Evolutionary conservation across 2,329 filamentous ascomycete species (phyloP).

Genomic region (Colletotrichum tanaceti): DNA sequence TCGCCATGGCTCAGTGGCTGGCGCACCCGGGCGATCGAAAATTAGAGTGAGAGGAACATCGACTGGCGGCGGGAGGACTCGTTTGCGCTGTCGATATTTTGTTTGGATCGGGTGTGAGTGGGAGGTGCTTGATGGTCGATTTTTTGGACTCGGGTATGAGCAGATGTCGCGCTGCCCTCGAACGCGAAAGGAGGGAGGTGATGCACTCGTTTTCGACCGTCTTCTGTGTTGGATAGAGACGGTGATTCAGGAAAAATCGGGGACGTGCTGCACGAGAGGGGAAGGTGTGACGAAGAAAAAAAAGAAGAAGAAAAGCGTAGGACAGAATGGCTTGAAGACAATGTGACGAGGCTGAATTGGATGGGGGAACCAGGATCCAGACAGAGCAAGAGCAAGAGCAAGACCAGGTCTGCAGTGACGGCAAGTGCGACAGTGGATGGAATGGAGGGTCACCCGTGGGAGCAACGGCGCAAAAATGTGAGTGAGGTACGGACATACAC

Average conservation of each 20-base stretch:
- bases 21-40: conserved; percentile 37
- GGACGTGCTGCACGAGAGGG: background rate
- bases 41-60: conserved; percentile 32
- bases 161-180: background rate
- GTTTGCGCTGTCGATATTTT: background rate
- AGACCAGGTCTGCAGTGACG: conserved; percentile 35
- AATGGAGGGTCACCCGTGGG: conserved; percentile 34
- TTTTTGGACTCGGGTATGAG: conserved; percentile 1
- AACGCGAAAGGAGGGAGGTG: background rate
- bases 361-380: conserved; percentile 12
- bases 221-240: no score
- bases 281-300: background rate
- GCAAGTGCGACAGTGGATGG: conserved; percentile 36
- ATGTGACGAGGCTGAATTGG: conserved; percentile 30
- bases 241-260: background rate
- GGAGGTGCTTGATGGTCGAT: conserved; percentile 10
- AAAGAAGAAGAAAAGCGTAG: background rate
- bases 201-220: conserved; percentile 5
- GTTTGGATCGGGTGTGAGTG: background rate
- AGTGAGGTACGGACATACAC: conserved; percentile 17
- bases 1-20: conserved; percentile 50
- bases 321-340: background rate
- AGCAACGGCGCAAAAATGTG: conserved; percentile 10
- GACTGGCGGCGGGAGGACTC: conserved; percentile 15
- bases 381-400: background rate